A percentile compares a stretch with the other conserved stretches of the same genome.
Conservation (phyloP, 805 yeast species). For the Hanseniaspora nectarophila region DNA sequence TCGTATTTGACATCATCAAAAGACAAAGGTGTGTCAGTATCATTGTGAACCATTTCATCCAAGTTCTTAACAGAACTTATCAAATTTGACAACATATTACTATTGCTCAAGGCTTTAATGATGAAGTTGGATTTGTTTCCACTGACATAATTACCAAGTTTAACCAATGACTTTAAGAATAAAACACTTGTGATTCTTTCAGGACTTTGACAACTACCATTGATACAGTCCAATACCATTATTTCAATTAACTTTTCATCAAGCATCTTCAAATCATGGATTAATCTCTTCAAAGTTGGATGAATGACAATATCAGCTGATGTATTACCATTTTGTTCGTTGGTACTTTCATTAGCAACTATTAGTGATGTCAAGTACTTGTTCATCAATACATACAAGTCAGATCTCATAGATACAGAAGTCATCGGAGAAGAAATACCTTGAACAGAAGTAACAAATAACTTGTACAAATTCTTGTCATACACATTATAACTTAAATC, state of each 20-base stretch:
- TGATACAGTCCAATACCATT: slow-evolving; percentile 63
- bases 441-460: slow-evolving; percentile 61
- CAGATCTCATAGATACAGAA: slow-evolving; percentile 58
- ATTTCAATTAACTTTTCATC: slow-evolving; percentile 53
- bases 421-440: slow-evolving; percentile 65
- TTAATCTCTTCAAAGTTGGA: slow-evolving; percentile 34
- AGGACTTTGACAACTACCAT: slow-evolving; percentile 53
- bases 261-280: slow-evolving; percentile 42
- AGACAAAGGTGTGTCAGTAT: slow-evolving; percentile 26
- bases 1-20: slow-evolving; percentile 55
- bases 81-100: slow-evolving; percentile 53
- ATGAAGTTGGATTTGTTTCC: slow-evolving; percentile 41
- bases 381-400: slow-evolving; percentile 62
- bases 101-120: slow-evolving; percentile 47
- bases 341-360: slow-evolving; percentile 18
- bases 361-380: slow-evolving; percentile 47
- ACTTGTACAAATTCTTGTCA: slow-evolving; percentile 50
- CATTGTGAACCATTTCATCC: slow-evolving; percentile 38
- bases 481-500: slow-evolving; percentile 31
- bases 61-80: slow-evolving; percentile 57
- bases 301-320: neutral
- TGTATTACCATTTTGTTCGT: neutral
- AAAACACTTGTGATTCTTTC: slow-evolving; percentile 63
- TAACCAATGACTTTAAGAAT: slow-evolving; percentile 57
- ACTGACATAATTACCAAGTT: slow-evolving; percentile 34